These are phyloP conservation scores for Stygiomarasmius scandens DNA, from an alignment of 1,284 basidiomycete genomes.

Conservation along the genomic window DNA sequence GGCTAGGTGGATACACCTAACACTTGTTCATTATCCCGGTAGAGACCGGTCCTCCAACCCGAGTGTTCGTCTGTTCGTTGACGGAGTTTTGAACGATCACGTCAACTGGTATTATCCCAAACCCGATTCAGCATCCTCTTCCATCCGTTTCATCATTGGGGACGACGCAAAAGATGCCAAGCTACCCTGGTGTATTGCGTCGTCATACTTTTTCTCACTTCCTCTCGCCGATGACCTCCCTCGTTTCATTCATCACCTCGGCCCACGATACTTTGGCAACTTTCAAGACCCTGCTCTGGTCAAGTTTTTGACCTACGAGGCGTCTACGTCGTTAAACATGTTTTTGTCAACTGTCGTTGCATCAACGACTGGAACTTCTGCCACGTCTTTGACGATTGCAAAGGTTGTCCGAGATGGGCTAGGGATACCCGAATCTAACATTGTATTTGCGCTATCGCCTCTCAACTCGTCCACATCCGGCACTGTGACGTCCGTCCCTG, in stretches of 20 bases:
- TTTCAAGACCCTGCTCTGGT: conserved; percentile 68
- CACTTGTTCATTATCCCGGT: conserved; percentile 65
- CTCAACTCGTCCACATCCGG: conserved; percentile 29
- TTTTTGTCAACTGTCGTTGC: conserved; percentile 45
- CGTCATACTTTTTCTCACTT: conserved; percentile 60
- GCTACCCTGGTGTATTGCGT: conserved; percentile 73
- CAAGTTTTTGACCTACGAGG: conserved; percentile 78
- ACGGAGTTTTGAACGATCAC: conserved; percentile 66
- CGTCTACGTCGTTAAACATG: conserved; percentile 76
- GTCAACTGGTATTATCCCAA: conserved; percentile 65
- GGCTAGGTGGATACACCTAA: conserved; percentile 69
- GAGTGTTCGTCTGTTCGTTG: conserved; percentile 68
- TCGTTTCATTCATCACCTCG: conserved; percentile 74
- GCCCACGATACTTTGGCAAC: conserved; percentile 70
- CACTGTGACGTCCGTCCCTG: conserved; percentile 20
- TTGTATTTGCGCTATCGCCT: conserved; percentile 55
- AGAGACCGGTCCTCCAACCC: conserved; percentile 47
- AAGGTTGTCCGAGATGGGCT: conserved; percentile 59
- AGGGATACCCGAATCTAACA: conserved; percentile 44
- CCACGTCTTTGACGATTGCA: conserved; percentile 41
- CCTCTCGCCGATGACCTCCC: conserved; percentile 70
- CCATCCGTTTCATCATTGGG: conserved; percentile 55
- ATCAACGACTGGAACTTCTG: conserved; percentile 22
- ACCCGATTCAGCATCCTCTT: conserved; percentile 36
- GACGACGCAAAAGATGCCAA: conserved; percentile 41